Conservation (phyloP, 2,329 filamentous ascomycete genomes). For the Diaporthe vexans region DNA sequence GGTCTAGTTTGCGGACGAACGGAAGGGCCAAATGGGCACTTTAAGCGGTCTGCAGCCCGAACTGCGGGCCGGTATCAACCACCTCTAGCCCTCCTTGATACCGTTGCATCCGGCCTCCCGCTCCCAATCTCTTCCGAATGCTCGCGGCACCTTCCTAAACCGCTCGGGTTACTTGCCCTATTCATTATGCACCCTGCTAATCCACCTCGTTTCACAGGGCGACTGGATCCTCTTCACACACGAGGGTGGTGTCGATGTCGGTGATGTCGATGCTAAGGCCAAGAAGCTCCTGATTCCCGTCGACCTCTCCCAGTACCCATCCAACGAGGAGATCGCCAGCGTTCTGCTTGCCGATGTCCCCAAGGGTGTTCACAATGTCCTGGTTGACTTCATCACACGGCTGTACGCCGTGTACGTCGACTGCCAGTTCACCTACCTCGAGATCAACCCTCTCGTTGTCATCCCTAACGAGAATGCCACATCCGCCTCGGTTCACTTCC, state of each 20-base stretch:
- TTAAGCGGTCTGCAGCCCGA: slow-evolving; percentile 36
- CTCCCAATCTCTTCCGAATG: slow-evolving; percentile 37
- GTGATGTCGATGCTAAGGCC: slow-evolving; percentile 98
- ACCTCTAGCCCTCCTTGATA: slow-evolving; percentile 23
- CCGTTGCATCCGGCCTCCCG: slow-evolving; percentile 38
- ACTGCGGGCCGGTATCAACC: slow-evolving; percentile 40
- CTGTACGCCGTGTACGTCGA: slow-evolving; percentile 99
- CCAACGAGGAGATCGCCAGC: slow-evolving; percentile 91
- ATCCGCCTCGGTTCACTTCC: slow-evolving; percentile 95
- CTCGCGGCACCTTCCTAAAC: slow-evolving; percentile 43
- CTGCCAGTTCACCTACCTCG: slow-evolving; percentile 99
- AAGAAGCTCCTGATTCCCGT: slow-evolving; percentile 99
- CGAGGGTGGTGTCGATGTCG: slow-evolving; percentile 99
- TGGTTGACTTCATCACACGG: slow-evolving; percentile 98
- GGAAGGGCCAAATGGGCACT: slow-evolving; percentile 39
- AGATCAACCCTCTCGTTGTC: slow-evolving; percentile 99
- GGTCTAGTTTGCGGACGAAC: slow-evolving; percentile 39
- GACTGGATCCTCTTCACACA: slow-evolving; percentile 99
- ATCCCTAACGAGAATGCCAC: slow-evolving; percentile 94
- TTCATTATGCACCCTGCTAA: slow-evolving; percentile 38
- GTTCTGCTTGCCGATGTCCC: slow-evolving; percentile 93
- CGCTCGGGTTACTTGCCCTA: slow-evolving; percentile 43
- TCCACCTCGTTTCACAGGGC: slow-evolving; percentile 69
- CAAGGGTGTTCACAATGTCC: slow-evolving; percentile 94
- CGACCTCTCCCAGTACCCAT: slow-evolving; percentile 93